phyloP scores from a whole-genome alignment of 306 rosid species.

The Glycyrrhiza uralensis region DNA sequence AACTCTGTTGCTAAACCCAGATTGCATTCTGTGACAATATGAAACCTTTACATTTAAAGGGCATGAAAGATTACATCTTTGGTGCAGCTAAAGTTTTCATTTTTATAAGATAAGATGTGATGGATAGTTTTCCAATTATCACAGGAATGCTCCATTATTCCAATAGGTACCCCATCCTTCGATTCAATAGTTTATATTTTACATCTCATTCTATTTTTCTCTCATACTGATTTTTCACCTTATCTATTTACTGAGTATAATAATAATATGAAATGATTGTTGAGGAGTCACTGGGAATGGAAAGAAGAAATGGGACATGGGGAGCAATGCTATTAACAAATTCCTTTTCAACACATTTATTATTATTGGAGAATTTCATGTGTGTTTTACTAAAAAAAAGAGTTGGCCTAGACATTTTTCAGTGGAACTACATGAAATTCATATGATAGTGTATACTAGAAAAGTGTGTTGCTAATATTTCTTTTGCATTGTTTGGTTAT shows the following conservation, averaged over 20 bases:
- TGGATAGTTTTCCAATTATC: slow-evolving; percentile 3
- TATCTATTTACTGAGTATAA: neutral
- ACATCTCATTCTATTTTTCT: neutral
- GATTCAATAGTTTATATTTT: neutral
- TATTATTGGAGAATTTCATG: neutral
- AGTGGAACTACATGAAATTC: too few relatives aligned
- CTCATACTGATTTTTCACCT: neutral
- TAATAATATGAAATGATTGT: neutral
- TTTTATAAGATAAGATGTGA: neutral
- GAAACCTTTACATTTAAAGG: slow-evolving; percentile 1
- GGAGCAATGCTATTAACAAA: neutral
- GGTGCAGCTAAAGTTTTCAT: neutral
- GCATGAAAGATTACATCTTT: slow-evolving; percentile 15
- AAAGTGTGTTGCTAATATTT: too few relatives aligned
- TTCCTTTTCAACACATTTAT: neutral
- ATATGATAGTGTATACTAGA: too few relatives aligned
- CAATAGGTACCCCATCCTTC: too few relatives aligned
- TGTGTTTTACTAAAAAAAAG: neutral
- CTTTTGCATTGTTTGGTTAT: too few relatives aligned
- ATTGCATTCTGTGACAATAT: slow-evolving; percentile 6
- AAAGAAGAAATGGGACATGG: neutral
- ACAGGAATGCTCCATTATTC: neutral
- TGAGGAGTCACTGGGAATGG: neutral
- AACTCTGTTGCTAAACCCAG: neutral
- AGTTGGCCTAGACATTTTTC: neutral